Conservation (phyloP, 176 grass and related monocot genomes). For the Triticum timopheevii region DNA sequence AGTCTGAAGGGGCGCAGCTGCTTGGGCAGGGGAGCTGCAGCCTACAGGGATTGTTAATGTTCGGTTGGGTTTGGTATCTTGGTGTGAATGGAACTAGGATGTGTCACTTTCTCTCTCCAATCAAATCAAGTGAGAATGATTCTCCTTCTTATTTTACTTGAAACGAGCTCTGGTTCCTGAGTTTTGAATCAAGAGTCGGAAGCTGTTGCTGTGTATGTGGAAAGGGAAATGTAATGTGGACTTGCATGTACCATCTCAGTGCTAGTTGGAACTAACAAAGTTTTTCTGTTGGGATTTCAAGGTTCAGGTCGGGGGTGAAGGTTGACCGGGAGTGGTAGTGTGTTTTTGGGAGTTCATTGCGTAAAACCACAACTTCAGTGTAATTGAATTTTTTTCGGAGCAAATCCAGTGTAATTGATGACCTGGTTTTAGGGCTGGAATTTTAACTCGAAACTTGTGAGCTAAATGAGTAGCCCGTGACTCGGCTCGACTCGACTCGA, state of each 20-base stretch:
- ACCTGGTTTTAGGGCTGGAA: too few species aligned
- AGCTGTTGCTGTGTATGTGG: conserved; percentile 9
- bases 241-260: background rate
- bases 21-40: background rate
- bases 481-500: too few species aligned
- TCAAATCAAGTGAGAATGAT: conserved; percentile 29
- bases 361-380: too few species aligned
- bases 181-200: conserved; percentile 21
- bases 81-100: conserved; percentile 30
- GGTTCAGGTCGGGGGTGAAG: background rate
- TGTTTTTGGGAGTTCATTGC: too few species aligned
- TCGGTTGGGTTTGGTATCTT: background rate
- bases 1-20: background rate
- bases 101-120: conserved; percentile 18
- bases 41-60: conserved; percentile 9
- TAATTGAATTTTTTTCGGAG: too few species aligned
- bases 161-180: conserved; percentile 24
- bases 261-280: conserved; percentile 21
- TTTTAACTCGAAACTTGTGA: too few species aligned
- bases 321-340: background rate
- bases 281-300: background rate
- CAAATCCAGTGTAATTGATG: too few species aligned
- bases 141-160: background rate
- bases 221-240: conserved; percentile 3
- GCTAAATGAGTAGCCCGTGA: too few species aligned